A percentile compares a stretch with the other conserved stretches of the same genome.
These are phyloP conservation scores for Trichoderma harzianum DNA, from an alignment of 2,329 filamentous ascomycete species.

Conservation along the genomic window DNA sequence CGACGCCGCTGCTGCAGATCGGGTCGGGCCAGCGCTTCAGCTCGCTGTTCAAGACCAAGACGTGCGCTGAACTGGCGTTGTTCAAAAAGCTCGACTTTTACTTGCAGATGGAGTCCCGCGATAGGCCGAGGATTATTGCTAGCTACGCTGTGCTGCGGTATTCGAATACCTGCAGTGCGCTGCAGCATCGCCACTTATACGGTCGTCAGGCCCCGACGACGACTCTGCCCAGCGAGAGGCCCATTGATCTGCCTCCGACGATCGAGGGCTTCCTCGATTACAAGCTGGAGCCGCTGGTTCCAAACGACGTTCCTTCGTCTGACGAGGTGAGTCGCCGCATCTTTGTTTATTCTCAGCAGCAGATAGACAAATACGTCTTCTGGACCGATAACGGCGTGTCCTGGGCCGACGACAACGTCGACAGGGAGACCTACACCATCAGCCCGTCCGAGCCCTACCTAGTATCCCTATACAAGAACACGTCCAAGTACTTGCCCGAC, in stretches of 20 bases:
- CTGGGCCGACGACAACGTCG: constrained; percentile 15
- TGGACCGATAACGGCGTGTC: constrained; percentile 20
- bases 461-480: constrained; percentile 18
- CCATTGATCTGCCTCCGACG: constrained; percentile 34
- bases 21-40: constrained; percentile 60
- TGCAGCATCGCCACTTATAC: not conserved
- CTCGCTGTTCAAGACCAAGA: constrained; percentile 52
- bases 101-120: constrained; percentile 49
- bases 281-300: constrained; percentile 37
- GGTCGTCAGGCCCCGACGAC: not conserved
- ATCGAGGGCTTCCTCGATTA: constrained; percentile 44
- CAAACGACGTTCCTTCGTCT: constrained; percentile 34
- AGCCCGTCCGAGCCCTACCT: constrained; percentile 19
- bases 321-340: constrained; percentile 47
- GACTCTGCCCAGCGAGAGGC: not conserved
- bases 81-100: constrained; percentile 37
- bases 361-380: constrained; percentile 5
- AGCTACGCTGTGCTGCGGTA: constrained; percentile 51
- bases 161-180: constrained; percentile 19
- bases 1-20: constrained; percentile 51
- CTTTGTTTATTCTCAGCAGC: constrained; percentile 34
- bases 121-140: constrained; percentile 42
- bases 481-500: constrained; percentile 37
- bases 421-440: not conserved
- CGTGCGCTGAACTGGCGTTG: constrained; percentile 13